Base-by-base conservation (phyloP, 83 land plant species). In the Thuja plicata region DNA sequence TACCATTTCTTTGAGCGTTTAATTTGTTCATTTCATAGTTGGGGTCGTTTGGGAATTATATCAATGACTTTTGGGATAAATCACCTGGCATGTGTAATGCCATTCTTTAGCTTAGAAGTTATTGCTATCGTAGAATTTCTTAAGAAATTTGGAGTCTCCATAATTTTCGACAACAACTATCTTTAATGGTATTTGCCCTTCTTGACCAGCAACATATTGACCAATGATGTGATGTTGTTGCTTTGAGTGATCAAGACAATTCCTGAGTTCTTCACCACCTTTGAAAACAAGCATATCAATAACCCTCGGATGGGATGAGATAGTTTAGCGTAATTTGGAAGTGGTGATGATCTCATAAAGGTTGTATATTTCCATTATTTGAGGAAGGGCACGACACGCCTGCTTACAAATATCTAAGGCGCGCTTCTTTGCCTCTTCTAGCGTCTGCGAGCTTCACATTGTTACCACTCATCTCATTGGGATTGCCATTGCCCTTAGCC, bases 201-300 rank as follows among this genome's bases (percentile, higher is more conserved):
- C 91, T 57, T 85, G 88, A 6, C 96, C 99, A 50, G 96, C 89
- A 34, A 98, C 95, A 88, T 96, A 98, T 50, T 95, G 96, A 6
- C 95, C 93, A 27, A 98, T 90, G 30, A 98, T 57, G 88, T 97
- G 99, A 89, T 98, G 99, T 34, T 99, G 94, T 85, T 97, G 99
- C 94, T 98, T 98, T 86, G 98, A 88, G 73, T 98, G 99, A 77
- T 95, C 93, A 16, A 92, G 46, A 88, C 95, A 86, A 90, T 96
- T 95, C 83, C 84, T 84, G 37, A 98, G 94, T 88, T 98, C 99
- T 86, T 98, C 99, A 78, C 88, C 91, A 38, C 95, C 99, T 89
- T 98, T 98, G 90, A 97, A 95, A 37, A 97, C 91, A 66, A 97
- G 93, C 95, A 97, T 85, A n/a, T n/a, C n/a, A n/a, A n/a, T n/a